Evolutionary conservation across 2,329 filamentous ascomycete species (phyloP), one percentile per base, ranked within the genome.

Genomic region (Paraconiothyrium brasiliense): DNA sequence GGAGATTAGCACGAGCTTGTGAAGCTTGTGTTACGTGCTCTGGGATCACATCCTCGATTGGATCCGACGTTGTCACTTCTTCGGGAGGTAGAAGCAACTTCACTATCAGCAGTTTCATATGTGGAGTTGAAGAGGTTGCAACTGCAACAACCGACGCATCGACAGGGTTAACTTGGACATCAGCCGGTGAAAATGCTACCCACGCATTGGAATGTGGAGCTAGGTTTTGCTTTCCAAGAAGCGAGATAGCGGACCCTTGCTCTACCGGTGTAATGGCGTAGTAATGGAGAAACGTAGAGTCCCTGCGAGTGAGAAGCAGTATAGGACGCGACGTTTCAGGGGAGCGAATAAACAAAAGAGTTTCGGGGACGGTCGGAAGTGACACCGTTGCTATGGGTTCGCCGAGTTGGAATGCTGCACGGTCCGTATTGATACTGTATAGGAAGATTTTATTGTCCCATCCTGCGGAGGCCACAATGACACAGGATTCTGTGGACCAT

Each of bases 141-240:
- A 90, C 81, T 1, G 87, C 88, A 1, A 88, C 66, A 1, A 90
- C 71, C 4, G 80, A 80, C 1, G 84, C 77, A 66, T 89, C 84
- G 2, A 78, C 81, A 0, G 88, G 88, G 60, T 81, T 86, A 1
- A 86, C 71, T 9, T 85, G 83, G 22, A 90, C 78, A 48, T 84
- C 83, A 7, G 85, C 84, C 0, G 87, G 87, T 0, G 86, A 87
- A 70, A 89, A 90, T 1, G 86, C 82, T 14, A 88, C 77, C 88
- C 88, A 90, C n/a, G 87, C 82, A 69, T 86, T 89, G 3, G 86
- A 87, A 68, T 87, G 83, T 1, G 87, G 87, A 9, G 87, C 86
- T 2, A 89, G 80, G 64, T 89, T 89, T 66, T 89, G 87, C 60
- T 80, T 82, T 27, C 86, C 86, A 3, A 87, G 76, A 9, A 85